Base-by-base conservation (phyloP, 1,284 basidiomycete species). In the Leccinum subrobustum region DNA sequence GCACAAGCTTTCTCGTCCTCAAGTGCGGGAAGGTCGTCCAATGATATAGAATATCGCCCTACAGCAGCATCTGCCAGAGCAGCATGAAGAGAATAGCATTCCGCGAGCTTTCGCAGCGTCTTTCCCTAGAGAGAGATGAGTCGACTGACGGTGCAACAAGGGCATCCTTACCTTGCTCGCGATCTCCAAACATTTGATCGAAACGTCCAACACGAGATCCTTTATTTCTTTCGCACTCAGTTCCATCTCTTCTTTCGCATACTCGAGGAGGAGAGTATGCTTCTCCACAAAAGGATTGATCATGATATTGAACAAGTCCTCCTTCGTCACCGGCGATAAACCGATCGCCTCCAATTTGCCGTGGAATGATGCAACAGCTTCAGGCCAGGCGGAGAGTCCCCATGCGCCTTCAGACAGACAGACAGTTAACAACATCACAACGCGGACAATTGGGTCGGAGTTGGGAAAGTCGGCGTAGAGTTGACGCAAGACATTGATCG, bases 221-320 rank as follows among this genome's bases (percentile, higher is more conserved):
- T 76, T 75, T 12, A 82, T 73, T 37, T 81, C 81, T 51, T 74
- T 70, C 54, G 61, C 65, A 58, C 68, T 71, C 72, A 86, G 73
- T 56, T 74, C 77, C 66, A 83, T 77, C 29, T 76, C 71, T 20
- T 78, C 77, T 61, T 77, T 78, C 33, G 84, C 84, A 64, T 83
- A 91, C 56, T 81, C 79, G 54, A 87, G 68, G 14, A 90, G 69
- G 35, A 79, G 73, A 33, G 71, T 63, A 70, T 80, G 83, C 58
- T 79, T 78, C 66, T 89, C 88, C 52, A 89, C 80, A 67, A 89
- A 90, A 29, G 88, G 87, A 70, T 83, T 89, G 57, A 83, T 71
- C 57, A 91, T 78, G 52, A 90, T 76, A 66, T 85, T 82, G 60
- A 81, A 77, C 42, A 87, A 75, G 71, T 91, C 89, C 57, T 77